Conservation (phyloP, 768 basidiomycete species). For the Porphyrellus cyaneotinctus region DNA sequence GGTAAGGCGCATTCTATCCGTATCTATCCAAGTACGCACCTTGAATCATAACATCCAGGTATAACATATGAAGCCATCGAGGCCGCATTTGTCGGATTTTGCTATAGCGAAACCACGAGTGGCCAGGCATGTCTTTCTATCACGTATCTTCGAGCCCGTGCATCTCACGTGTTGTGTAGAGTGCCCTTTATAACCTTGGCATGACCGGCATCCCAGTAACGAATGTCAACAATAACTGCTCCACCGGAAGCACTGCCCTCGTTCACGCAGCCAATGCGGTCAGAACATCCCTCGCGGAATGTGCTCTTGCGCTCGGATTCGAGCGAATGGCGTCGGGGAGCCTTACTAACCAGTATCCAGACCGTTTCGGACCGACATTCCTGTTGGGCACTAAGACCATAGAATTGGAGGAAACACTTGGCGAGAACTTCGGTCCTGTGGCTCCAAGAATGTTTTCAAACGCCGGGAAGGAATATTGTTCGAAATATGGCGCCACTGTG, state of each 20-base stretch:
- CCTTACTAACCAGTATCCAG: slow-evolving; percentile 59
- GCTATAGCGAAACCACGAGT: slow-evolving; percentile 71
- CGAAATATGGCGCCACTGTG: slow-evolving; percentile 60
- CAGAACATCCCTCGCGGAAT: slow-evolving; percentile 63
- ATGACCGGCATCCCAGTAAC: slow-evolving; percentile 77
- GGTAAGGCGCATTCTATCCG: slow-evolving; percentile 35
- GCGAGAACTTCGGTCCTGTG: slow-evolving; percentile 60
- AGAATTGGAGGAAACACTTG: slow-evolving; percentile 45
- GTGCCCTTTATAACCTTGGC: slow-evolving; percentile 76
- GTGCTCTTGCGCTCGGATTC: slow-evolving; percentile 77
- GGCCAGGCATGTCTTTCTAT: slow-evolving; percentile 49
- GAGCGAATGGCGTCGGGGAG: slow-evolving; percentile 78
- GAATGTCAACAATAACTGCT: slow-evolving; percentile 85
- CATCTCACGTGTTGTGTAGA: slow-evolving; percentile 33
- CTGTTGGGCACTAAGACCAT: slow-evolving; percentile 39
- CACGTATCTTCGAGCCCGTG: neutral
- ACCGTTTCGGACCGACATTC: slow-evolving; percentile 41
- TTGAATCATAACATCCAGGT: slow-evolving; percentile 38
- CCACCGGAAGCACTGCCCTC: slow-evolving; percentile 73
- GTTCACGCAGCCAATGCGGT: slow-evolving; percentile 66
- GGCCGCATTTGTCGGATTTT: slow-evolving; percentile 70
- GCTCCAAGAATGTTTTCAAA: slow-evolving; percentile 73
- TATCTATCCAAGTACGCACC: slow-evolving; percentile 9
- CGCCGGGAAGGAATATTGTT: slow-evolving; percentile 65
- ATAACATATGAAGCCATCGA: slow-evolving; percentile 74